Conservation (phyloP, 495 filamentous ascomycete species). For the Bathelium albidoporum region DNA sequence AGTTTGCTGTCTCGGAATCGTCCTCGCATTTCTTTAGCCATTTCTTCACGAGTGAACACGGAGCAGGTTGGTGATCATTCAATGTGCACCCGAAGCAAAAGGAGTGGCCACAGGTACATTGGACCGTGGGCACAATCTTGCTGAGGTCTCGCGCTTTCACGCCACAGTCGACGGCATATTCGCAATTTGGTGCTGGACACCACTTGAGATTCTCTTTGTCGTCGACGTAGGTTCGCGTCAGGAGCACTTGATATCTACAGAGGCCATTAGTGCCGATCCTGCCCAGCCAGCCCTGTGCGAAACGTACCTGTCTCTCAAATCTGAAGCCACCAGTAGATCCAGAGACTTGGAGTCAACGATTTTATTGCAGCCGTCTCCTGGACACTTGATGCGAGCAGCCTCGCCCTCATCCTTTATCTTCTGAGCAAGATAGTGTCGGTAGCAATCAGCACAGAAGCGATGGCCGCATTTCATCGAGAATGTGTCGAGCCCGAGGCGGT, state of each 20-base stretch:
- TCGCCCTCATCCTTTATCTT: conserved; percentile 95
- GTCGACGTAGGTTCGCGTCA: conserved; percentile 92
- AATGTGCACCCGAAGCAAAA: conserved; percentile 98
- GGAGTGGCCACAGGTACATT: conserved; percentile 67
- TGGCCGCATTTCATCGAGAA: conserved; percentile 95
- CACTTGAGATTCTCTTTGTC: conserved; percentile 90
- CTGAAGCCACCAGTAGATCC: conserved; percentile 64
- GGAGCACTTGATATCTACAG: conserved; percentile 66
- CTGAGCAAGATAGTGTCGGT: conserved; percentile 75
- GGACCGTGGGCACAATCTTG: conserved; percentile 79
- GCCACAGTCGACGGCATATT: conserved; percentile 78
- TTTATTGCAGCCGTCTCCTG: conserved; percentile 72
- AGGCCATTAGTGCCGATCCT: conserved; percentile 7
- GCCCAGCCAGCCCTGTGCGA: no score
- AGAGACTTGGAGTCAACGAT: conserved; percentile 87
- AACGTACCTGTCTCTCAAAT: conserved; percentile 56
- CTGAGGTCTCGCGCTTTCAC: conserved; percentile 77
- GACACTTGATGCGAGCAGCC: conserved; percentile 88
- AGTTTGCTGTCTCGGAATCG: conserved; percentile 96
- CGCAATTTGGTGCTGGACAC: conserved; percentile 94
- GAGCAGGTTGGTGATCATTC: conserved; percentile 85
- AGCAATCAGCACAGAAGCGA: conserved; percentile 91
- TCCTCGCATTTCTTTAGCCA: conserved; percentile 99
- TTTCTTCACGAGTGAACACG: conserved; percentile 82
- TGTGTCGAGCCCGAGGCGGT: conserved; percentile 64